These are phyloP conservation scores for Melaleuca alternifolia DNA, from an alignment of 345 rosid genomes.

Conservation along the genomic window DNA sequence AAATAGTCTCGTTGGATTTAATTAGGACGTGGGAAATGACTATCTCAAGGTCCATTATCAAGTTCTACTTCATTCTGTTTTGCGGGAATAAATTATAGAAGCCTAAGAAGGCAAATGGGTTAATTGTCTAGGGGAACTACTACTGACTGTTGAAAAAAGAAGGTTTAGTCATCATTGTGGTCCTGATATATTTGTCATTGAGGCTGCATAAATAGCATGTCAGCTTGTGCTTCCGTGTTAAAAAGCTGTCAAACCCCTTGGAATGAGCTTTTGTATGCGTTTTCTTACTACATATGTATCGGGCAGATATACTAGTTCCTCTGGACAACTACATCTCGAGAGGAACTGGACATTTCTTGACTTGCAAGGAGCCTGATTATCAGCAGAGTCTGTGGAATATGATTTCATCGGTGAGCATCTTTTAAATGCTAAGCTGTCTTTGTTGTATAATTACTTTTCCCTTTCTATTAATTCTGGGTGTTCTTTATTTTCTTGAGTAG, in stretches of 20 bases:
- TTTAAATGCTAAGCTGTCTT: neutral
- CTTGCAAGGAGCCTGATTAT: conserved; percentile 89
- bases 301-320: conserved; percentile 90
- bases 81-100: neutral
- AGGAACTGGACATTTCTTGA: conserved; percentile 84
- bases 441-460: neutral
- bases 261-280: neutral
- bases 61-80: neutral
- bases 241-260: neutral
- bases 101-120: neutral
- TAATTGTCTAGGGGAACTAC: neutral
- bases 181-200: neutral
- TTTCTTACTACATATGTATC: neutral
- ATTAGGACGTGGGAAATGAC: neutral
- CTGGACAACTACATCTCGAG: conserved; percentile 92
- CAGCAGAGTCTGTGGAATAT: conserved; percentile 92
- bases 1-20: neutral
- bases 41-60: neutral
- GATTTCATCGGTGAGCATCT: conserved; percentile 77
- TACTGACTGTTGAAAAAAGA: neutral
- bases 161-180: neutral
- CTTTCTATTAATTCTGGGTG: neutral
- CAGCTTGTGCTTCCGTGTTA: neutral
- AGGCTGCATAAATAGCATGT: neutral
- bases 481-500: conserved; percentile 17